Evolutionary conservation across 2,329 filamentous ascomycete genomes (phyloP).

Genomic region (Nectriaceae sp.): DNA sequence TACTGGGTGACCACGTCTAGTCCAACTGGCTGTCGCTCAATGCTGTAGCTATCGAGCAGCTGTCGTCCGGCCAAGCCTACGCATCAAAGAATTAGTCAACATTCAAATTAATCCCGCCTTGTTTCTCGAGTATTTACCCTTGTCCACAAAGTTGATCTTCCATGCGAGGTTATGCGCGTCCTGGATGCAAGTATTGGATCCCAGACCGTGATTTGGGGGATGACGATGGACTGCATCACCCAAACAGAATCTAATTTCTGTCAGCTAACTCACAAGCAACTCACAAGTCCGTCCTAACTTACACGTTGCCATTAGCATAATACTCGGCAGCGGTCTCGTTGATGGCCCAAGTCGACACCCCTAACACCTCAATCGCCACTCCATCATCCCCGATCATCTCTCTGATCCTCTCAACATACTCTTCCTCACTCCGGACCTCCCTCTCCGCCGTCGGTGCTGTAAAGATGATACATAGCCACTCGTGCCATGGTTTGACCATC

Average conservation of each 20-base stretch:
- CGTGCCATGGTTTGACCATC: slow-evolving; percentile 65
- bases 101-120: no score
- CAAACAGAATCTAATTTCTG: slow-evolving; percentile 53
- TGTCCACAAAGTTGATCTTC: slow-evolving; percentile 52
- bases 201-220: slow-evolving; percentile 59
- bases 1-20: slow-evolving; percentile 47
- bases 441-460: slow-evolving; percentile 48
- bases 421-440: slow-evolving; percentile 41
- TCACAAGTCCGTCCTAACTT: no score
- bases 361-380: slow-evolving; percentile 49
- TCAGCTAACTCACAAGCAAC: no score
- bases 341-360: slow-evolving; percentile 58
- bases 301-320: slow-evolving; percentile 53
- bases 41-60: slow-evolving; percentile 45
- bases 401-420: slow-evolving; percentile 47
- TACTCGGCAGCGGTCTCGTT: slow-evolving; percentile 62
- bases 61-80: slow-evolving; percentile 33
- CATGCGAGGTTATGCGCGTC: slow-evolving; percentile 59
- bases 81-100: no score
- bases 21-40: slow-evolving; percentile 53
- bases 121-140: no score
- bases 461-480: slow-evolving; percentile 59
- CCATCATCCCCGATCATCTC: slow-evolving; percentile 56
- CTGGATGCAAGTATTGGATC: slow-evolving; percentile 60
- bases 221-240: slow-evolving; percentile 62